Conservation (phyloP, 306 rosid species). For the Cucurbita moschata region DNA sequence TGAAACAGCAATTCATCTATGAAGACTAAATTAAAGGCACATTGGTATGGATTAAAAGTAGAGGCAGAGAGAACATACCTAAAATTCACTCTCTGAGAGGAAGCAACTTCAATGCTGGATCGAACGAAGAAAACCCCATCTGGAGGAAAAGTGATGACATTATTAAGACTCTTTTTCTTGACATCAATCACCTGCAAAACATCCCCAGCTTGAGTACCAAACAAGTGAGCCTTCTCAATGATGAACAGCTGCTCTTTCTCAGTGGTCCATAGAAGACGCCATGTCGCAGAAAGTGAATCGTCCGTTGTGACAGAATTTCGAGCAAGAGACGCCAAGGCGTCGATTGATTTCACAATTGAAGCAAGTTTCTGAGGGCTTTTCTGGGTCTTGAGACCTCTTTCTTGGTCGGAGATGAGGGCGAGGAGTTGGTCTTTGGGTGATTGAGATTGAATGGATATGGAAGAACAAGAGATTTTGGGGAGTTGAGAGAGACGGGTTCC, state of each 20-base stretch:
- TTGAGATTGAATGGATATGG: slow-evolving; percentile 37
- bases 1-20: background rate
- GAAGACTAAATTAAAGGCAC: too few species aligned
- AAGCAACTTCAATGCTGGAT: slow-evolving; percentile 47
- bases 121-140: slow-evolving; percentile 91
- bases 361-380: slow-evolving; percentile 24
- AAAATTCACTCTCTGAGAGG: slow-evolving; percentile 70
- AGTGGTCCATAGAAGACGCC: slow-evolving; percentile 89
- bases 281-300: slow-evolving; percentile 50
- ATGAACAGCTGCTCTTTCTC: slow-evolving; percentile 96
- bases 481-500: background rate
- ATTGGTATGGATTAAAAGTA: background rate
- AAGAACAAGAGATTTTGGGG: slow-evolving; percentile 23
- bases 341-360: slow-evolving; percentile 42
- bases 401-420: slow-evolving; percentile 59
- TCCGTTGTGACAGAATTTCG: slow-evolving; percentile 44
- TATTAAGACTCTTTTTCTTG: slow-evolving; percentile 36
- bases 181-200: slow-evolving; percentile 87
- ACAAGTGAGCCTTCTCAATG: slow-evolving; percentile 50
- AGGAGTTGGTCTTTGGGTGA: slow-evolving; percentile 48
- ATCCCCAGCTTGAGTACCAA: slow-evolving; percentile 70
- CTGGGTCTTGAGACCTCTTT: slow-evolving; percentile 72
- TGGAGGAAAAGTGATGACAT: slow-evolving; percentile 87
- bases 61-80: slow-evolving; percentile 21
- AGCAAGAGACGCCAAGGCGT: slow-evolving; percentile 32